A percentile compares a stretch with the other conserved stretches of the same genome.
Evolutionary conservation across 805 yeast species (phyloP).

Genomic region (Kodamaea jinghongensis): DNA sequence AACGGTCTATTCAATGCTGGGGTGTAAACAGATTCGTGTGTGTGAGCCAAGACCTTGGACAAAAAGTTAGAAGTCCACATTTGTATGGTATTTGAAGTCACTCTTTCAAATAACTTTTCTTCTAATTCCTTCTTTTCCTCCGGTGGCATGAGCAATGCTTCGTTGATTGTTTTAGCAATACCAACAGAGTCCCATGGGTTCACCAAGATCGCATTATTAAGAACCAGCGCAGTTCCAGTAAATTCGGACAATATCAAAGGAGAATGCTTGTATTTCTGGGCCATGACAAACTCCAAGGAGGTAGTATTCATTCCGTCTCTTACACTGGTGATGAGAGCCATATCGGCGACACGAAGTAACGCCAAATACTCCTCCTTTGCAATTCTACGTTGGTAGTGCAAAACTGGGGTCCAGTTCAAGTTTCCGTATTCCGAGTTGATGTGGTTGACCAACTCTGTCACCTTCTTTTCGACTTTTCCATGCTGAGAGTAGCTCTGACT

Average conservation of each 20-base stretch:
- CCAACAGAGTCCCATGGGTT: constrained; percentile 98
- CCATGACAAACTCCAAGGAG: constrained; percentile 84
- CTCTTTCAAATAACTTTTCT: constrained; percentile 56
- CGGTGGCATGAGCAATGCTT: constrained; percentile 55
- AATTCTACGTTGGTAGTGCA: constrained; percentile 88
- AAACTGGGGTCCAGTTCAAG: constrained; percentile 80
- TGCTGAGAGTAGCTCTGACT: constrained; percentile 68
- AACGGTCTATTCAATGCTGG: constrained; percentile 79
- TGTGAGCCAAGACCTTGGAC: constrained; percentile 43
- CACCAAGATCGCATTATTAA: constrained; percentile 73
- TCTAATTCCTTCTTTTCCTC: constrained; percentile 48
- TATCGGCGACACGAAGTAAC: constrained; percentile 80
- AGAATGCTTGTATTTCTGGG: constrained; percentile 68
- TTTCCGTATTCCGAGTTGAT: constrained; percentile 86
- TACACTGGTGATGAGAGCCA: constrained; percentile 83
- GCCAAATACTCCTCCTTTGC: constrained; percentile 89
- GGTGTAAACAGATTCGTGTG: constrained; percentile 45
- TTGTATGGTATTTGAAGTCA: constrained; percentile 70
- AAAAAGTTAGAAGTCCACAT: constrained; percentile 73
- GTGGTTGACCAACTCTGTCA: constrained; percentile 72
- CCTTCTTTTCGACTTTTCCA: constrained; percentile 72
- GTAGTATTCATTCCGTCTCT: constrained; percentile 98
- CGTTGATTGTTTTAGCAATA: constrained; percentile 79
- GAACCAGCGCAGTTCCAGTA: constrained; percentile 78
- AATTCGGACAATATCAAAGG: constrained; percentile 91